Evolutionary conservation across 768 basidiomycete species (phyloP), one percentile per base, ranked within the genome.

Genomic region (Suillus americanus): DNA sequence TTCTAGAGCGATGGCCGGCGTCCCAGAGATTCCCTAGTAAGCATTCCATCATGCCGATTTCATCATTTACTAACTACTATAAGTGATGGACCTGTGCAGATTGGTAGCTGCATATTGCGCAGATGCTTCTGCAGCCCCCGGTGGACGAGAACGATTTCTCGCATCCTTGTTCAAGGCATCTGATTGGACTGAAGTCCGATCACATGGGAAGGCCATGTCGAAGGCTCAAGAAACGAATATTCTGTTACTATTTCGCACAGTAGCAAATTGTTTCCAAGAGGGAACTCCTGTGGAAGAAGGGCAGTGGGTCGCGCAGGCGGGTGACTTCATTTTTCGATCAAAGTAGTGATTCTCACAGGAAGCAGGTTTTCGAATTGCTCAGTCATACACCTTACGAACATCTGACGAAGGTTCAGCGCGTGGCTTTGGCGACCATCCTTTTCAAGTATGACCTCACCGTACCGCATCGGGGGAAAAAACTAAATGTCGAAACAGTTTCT

Each of bases 61-160:
- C n/a, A 35, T 3, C 43, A 46, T 59, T 51, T 37, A 25, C 37
- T 51, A 51, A 53, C 45, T 18, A 14, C 55, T 62, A 43, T 13
- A 67, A 94, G 94, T 96, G 14, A 86, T 99, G 71, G 97, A 99
- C 71, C 83, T 98, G 14, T 82, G 86, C 60, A 88, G 97, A 46
- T 80, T 97, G 45, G 74, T 97, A 18, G 80, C 87, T 23, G 91
- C 86, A 2, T 89, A 83, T 72, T 84, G 83, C 57, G 85, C 88
- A 0, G 80, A 83, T 8, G 78, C 83, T 2, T 83, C 88, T 64
- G 77, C 81, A 3, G 67, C 74, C 5, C 68, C 83, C 1, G 80
- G 74, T 54, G 67, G 82, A 61, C 82, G 82, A 60, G 79, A 83
- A 45, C 76, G 74, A 23, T 88, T 91, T 73, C 82, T 91, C 25